Conservation (phyloP, 2,329 filamentous ascomycete species). For the Neonectria coccinea region DNA sequence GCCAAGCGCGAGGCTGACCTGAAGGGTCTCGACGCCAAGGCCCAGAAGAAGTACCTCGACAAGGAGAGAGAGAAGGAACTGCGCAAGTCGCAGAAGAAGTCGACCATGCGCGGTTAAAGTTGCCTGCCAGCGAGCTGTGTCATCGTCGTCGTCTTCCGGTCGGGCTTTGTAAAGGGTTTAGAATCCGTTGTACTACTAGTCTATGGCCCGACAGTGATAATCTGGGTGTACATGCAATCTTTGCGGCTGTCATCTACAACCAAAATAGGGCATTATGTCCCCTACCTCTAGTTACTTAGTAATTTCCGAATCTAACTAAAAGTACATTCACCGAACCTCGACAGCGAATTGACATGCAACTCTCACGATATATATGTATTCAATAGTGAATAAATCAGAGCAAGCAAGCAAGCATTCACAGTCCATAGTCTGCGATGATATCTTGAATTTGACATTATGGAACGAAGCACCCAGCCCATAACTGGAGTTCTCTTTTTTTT, state of each 20-base stretch:
- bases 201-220: slow-evolving; percentile 6
- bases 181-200: slow-evolving; percentile 27
- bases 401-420: slow-evolving; percentile 15
- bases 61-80: slow-evolving; percentile 82
- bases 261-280: slow-evolving; percentile 8
- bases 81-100: slow-evolving; percentile 66
- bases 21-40: slow-evolving; percentile 80
- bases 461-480: slow-evolving; percentile 20
- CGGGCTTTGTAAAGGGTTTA: slow-evolving; percentile 32
- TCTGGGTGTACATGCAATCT: slow-evolving; percentile 9
- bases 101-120: slow-evolving; percentile 62
- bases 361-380: not conserved
- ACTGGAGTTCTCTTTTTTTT: slow-evolving; percentile 13
- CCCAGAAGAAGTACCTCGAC: slow-evolving; percentile 87
- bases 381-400: not conserved
- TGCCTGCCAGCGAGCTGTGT: not conserved
- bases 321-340: not conserved
- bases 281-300: slow-evolving; percentile 21
- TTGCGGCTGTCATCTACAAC: slow-evolving; percentile 8
- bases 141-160: not conserved
- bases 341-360: not conserved
- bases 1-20: slow-evolving; percentile 89
- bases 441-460: slow-evolving; percentile 28
- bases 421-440: slow-evolving; percentile 12
- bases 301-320: slow-evolving; percentile 19